Evolutionary conservation across 129 eudicot genomes (phyloP), one percentile per base, ranked within the genome.

Genomic region (Pulicaria dysenterica): DNA sequence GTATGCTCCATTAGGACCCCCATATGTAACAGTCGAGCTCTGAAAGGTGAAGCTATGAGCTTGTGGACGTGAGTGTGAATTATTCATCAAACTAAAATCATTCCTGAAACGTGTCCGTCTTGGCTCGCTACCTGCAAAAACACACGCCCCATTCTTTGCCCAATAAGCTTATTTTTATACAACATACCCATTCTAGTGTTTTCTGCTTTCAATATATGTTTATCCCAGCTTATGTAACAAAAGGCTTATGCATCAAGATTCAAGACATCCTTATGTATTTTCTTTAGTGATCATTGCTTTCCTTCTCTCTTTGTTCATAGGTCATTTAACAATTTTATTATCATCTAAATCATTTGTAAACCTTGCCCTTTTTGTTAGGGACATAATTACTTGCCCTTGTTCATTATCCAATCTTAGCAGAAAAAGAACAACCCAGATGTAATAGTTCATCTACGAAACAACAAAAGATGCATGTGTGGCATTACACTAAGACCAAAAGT

Each of bases 1-100:
- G 73, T 87, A 90, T 51, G 96, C 80, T 75, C 97, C 97, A 79
- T 94, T 77, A 48, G 87, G 78, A 80, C 98, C 95, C 64, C 98
- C 98, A 82, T 93, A 90, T 3, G 91, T 58, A 54, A 89, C 88
- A 50, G 85, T 69, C 39, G 98, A 87, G 77, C 95, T 93, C 60
- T 89, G 96, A 69, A 85, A 93, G 46, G 81, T 77, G 81, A 83
- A 82, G 83, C 87, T 79, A 44, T 76, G 87, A 39, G 82, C 53
- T 79, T 79, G 90, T 8, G 90, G 83, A 69, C 51, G 87, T 37
- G 82, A 53, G 53, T 16, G 59, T 31, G 16, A 41, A 65, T 82
- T 54, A 56, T 53, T 71, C 58, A 76, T 78, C 69, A 73, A 80
- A 58, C 81, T 51, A 11, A 79, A 54, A 61, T 79, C 86, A 67